Percentiles rank a stretch among this genome's conserved stretches.
Conservation (phyloP, 139 green algal genomes). For the Trebouxia sp. region DNA sequence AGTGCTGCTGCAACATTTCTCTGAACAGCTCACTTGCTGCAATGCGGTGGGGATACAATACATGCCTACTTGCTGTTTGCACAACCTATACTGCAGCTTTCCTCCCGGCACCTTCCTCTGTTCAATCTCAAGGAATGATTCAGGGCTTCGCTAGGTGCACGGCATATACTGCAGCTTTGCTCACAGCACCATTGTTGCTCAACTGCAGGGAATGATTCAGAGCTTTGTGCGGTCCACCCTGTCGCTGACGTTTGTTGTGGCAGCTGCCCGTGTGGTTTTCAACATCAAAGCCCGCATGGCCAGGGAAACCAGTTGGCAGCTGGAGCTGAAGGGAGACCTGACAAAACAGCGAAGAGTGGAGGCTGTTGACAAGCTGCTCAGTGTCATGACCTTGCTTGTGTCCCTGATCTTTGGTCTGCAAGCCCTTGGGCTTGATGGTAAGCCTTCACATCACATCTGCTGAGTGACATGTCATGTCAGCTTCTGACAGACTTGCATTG, state of each 20-base stretch:
- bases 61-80: too few relatives aligned
- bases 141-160: too few relatives aligned
- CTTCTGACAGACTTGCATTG: neutral
- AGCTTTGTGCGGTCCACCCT: constrained; percentile 79
- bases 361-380: constrained; percentile 73
- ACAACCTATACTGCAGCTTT: too few relatives aligned
- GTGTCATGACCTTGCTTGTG: constrained; percentile 64
- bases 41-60: too few relatives aligned
- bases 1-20: too few relatives aligned
- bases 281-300: constrained; percentile 84
- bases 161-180: neutral
- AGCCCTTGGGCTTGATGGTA: constrained; percentile 66
- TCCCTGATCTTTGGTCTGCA: constrained; percentile 64
- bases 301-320: constrained; percentile 53
- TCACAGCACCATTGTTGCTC: neutral
- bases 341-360: constrained; percentile 75
- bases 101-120: neutral
- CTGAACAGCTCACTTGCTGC: too few relatives aligned
- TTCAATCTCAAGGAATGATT: constrained; percentile 30
- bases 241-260: constrained; percentile 83
- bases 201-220: constrained; percentile 39
- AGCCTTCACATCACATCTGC: too few relatives aligned
- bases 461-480: too few relatives aligned
- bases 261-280: constrained; percentile 77
- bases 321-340: constrained; percentile 81